phyloP scores from a whole-genome alignment of 306 rosid genomes.

The Senna siamea region DNA sequence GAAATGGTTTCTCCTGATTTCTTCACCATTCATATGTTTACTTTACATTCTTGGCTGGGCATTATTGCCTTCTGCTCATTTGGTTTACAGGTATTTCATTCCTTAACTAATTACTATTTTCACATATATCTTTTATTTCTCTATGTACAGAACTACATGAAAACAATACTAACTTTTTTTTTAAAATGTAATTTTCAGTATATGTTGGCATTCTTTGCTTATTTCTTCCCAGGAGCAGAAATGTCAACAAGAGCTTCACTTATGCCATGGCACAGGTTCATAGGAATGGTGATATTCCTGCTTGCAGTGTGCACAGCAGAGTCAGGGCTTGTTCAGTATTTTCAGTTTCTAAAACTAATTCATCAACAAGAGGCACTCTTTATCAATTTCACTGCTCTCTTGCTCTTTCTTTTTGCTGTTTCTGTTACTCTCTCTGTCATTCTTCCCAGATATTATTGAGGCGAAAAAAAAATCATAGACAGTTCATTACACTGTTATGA shows the following conservation, averaged over 20 bases:
- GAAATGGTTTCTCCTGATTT: slow-evolving; percentile 14
- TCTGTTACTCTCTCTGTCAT: slow-evolving; percentile 54
- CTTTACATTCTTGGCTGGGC: slow-evolving; percentile 85
- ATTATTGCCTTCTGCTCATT: slow-evolving; percentile 53
- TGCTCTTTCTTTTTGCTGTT: slow-evolving; percentile 58
- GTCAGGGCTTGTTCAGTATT: slow-evolving; percentile 50
- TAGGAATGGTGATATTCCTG: slow-evolving; percentile 57
- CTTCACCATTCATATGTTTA: slow-evolving; percentile 24
- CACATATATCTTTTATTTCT: too few species aligned
- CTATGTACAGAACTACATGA: too few species aligned
- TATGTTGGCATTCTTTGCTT: slow-evolving; percentile 51
- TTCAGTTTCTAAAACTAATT: not conserved
- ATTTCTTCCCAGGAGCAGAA: slow-evolving; percentile 61
- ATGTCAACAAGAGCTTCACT: slow-evolving; percentile 45
- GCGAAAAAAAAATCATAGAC: not conserved
- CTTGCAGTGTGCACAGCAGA: slow-evolving; percentile 59
- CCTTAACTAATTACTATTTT: too few species aligned
- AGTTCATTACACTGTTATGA: not conserved
- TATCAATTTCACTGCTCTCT: slow-evolving; percentile 68
- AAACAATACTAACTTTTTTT: too few species aligned
- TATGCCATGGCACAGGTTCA: slow-evolving; percentile 71
- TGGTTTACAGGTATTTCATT: slow-evolving; percentile 61
- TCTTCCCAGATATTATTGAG: slow-evolving; percentile 51
- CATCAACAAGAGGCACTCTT: slow-evolving; percentile 48
- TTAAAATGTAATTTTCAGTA: slow-evolving; percentile 56